phyloP scores from a whole-genome alignment of 495 filamentous ascomycete genomes.

The Amniculicola lignicola region DNA sequence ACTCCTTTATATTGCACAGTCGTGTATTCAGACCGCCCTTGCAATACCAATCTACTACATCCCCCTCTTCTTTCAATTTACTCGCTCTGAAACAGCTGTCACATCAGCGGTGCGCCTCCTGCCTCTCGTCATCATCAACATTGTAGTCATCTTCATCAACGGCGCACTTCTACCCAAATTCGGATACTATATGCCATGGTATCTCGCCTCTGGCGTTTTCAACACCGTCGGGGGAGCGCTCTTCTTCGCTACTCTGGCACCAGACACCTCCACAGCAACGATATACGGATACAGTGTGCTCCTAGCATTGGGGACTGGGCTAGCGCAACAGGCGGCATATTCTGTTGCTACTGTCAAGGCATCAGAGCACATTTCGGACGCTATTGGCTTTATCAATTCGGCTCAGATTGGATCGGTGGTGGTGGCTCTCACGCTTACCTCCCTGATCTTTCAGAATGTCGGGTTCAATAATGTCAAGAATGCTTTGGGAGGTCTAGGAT shows the following conservation, averaged over 20 bases:
- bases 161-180: constrained; percentile 29
- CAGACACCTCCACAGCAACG: constrained; percentile 1
- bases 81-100: constrained; percentile 23
- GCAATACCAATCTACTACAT: constrained; percentile 37
- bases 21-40: constrained; percentile 8
- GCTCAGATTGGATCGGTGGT: constrained; percentile 28
- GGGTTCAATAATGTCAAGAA: constrained; percentile 16
- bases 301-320: constrained; percentile 24
- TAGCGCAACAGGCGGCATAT: constrained; percentile 17
- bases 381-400: constrained; percentile 29
- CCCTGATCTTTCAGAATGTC: constrained; percentile 30
- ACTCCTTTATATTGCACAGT: constrained; percentile 23
- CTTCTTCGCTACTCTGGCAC: constrained; percentile 10
- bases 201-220: constrained; percentile 19
- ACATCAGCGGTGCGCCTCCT: constrained; percentile 33
- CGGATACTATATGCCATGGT: constrained; percentile 33
- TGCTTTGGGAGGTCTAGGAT: constrained; percentile 17
- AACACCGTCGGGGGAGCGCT: constrained; percentile 28
- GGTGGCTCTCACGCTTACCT: constrained; percentile 25
- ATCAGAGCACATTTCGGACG: constrained; percentile 8
- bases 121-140: constrained; percentile 34
- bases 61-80: constrained; percentile 34
- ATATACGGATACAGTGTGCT: constrained; percentile 33
- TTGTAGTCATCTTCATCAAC: constrained; percentile 24
- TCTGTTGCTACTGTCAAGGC: constrained; percentile 8